Conservation (phyloP, 225 moss, liverwort and hornwort genomes). For the Marchantia polymorpha region DNA sequence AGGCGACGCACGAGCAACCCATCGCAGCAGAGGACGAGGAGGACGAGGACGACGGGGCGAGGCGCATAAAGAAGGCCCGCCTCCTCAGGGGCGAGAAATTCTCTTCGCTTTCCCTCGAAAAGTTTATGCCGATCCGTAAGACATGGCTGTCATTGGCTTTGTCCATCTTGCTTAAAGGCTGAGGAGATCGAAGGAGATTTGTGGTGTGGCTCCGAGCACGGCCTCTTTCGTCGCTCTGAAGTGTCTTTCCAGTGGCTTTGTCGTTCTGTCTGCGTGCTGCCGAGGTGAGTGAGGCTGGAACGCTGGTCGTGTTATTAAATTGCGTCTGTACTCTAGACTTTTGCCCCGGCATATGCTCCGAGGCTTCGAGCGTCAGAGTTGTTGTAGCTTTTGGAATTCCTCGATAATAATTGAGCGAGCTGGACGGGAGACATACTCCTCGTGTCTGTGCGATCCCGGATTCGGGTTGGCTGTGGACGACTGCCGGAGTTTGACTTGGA, state of each 20-base stretch:
- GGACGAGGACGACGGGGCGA: neutral
- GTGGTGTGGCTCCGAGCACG: neutral
- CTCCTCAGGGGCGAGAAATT: neutral
- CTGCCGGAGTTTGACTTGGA: neutral
- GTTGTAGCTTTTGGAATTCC: neutral
- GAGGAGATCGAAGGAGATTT: neutral
- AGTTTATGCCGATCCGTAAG: constrained; percentile 1
- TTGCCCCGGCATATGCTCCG: no score
- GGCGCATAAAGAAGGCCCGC: neutral
- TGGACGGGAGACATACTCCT: neutral
- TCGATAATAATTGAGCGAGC: neutral
- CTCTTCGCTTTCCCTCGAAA: neutral
- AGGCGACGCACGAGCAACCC: neutral
- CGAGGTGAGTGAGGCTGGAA: neutral
- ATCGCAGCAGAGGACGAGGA: neutral
- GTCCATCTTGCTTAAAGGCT: neutral
- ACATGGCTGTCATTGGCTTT: constrained; percentile 4
- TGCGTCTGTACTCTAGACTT: neutral
- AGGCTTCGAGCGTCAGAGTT: neutral
- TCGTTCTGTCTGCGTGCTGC: neutral
- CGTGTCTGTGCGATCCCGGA: neutral
- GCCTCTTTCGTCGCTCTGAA: neutral
- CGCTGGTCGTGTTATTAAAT: neutral
- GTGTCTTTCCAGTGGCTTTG: neutral
- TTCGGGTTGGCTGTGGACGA: neutral